Percentiles rank a stretch among this genome's conserved stretches.
Evolutionary conservation across 192 early-diverging fungal genomes (phyloP).

Genomic region (Linnemannia schmuckeri): DNA sequence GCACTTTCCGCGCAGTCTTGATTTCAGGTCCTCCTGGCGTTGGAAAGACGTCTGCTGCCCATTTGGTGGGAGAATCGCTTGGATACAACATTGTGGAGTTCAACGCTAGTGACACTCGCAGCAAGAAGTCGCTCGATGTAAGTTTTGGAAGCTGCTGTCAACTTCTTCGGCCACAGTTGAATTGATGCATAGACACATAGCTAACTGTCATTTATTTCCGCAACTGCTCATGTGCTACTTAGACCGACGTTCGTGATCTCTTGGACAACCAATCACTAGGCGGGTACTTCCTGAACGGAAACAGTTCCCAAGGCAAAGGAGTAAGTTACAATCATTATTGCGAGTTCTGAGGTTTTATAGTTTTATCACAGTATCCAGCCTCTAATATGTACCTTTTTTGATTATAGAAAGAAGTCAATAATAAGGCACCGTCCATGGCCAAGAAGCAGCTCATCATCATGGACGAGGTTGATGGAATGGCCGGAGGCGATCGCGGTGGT

Average conservation of each 20-base stretch:
- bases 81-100: slow-evolving; percentile 93
- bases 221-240: not conserved
- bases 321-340: not conserved
- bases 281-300: slow-evolving; percentile 62
- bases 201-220: not conserved
- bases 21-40: slow-evolving; percentile 97
- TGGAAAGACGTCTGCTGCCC: slow-evolving; percentile 97
- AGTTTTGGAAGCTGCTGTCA: not conserved
- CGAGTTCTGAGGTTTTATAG: not conserved
- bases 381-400: not conserved
- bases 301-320: slow-evolving; percentile 27
- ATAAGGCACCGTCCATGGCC: slow-evolving; percentile 30
- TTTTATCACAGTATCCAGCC: no score
- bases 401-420: slow-evolving; percentile 21
- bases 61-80: slow-evolving; percentile 83
- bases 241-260: slow-evolving; percentile 66
- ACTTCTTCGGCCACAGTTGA: not conserved
- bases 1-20: slow-evolving; percentile 74
- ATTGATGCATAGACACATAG: not conserved
- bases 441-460: slow-evolving; percentile 88
- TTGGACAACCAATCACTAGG: slow-evolving; percentile 67
- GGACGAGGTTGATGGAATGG: slow-evolving; percentile 99
- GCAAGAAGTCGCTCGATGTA: slow-evolving; percentile 87
- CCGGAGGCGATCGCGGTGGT: slow-evolving; percentile 95
- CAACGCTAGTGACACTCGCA: slow-evolving; percentile 97